Evolutionary conservation across 345 rosid genomes (phyloP).

Genomic region (Eutrema heterophyllum): DNA sequence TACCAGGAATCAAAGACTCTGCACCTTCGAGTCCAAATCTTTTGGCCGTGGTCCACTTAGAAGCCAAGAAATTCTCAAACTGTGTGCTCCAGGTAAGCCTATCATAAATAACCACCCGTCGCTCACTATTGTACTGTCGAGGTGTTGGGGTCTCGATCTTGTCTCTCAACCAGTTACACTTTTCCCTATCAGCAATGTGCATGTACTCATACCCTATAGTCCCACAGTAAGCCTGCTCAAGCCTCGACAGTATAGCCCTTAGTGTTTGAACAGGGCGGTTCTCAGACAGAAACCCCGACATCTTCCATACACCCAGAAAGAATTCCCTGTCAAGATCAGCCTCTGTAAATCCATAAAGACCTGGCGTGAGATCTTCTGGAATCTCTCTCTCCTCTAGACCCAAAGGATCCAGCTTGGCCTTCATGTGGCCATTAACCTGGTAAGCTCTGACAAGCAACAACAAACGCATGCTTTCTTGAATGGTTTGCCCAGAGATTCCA

Average conservation of each 20-base stretch:
- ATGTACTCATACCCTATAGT: constrained; percentile 75
- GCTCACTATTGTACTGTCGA: constrained; percentile 58
- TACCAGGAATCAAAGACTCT: constrained; percentile 82
- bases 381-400: constrained; percentile 62
- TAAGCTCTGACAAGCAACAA: constrained; percentile 73
- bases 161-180: constrained; percentile 86
- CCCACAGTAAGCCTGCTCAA: constrained; percentile 87
- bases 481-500: constrained; percentile 83
- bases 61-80: constrained; percentile 84
- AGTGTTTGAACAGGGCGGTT: constrained; percentile 83
- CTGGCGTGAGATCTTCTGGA: constrained; percentile 65
- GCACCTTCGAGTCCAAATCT: constrained; percentile 93
- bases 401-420: constrained; percentile 73
- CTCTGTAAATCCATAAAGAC: constrained; percentile 60
- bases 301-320: constrained; percentile 76
- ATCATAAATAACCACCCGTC: constrained; percentile 69
- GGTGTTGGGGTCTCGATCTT: constrained; percentile 83
- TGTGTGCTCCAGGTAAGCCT: constrained; percentile 81
- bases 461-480: constrained; percentile 86
- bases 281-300: constrained; percentile 78
- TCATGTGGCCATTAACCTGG: constrained; percentile 88
- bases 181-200: constrained; percentile 78
- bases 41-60: constrained; percentile 85
- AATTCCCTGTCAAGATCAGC: constrained; percentile 79
- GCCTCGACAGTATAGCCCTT: constrained; percentile 62